Base-by-base conservation (phyloP, 306 rosid species). In the Prunus mira region DNA sequence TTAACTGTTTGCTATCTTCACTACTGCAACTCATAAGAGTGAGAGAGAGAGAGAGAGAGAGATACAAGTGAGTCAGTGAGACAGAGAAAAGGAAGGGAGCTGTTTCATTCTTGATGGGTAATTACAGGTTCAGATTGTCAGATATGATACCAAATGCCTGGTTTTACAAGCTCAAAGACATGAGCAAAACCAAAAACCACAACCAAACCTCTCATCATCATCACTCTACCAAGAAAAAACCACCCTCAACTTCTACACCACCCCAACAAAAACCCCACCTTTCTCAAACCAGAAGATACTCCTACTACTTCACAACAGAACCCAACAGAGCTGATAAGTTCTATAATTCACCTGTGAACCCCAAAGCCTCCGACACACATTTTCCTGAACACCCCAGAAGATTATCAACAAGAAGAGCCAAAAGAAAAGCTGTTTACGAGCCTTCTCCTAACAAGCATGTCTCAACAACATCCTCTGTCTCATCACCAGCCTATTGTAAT, bases 141-240 rank as follows among this genome's bases (percentile, higher is more conserved):
- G 88, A 88, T 77, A 91, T 89, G 95, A 81, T 93, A 28, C 94
- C 95, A 85, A 86, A 89, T 88, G 93, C 93, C 71, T 90, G 98
- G 96, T 93, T 93, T 76, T 88, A 89, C 86, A 88, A 88, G 86
- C 97, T 93, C 80, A 91, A 82, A 82, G 88, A 88, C 82, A 89
- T 86, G 91, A 80, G 87, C 86, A 79, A 87, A 85, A 78, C 88
- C 84, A 89, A 78, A 81, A 88, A 88, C 70, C 80, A 67, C 62
- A 81, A 78, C 78, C 43, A 38, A 38, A 47, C 65, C 86, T 81
- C 81, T 41, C 69, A 43, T 13, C 65, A 46, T 47, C 65, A 46
- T 28, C 57, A 81, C 27, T 63, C 83, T 38, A 73, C 76, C 70
- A 87, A 86, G 82, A 86, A 77, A 80, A 91, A 91, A 65, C 77